These are phyloP conservation scores for Globisporangium canariense DNA, from an alignment of 352 stramenopile species.

Conservation along the genomic window DNA sequence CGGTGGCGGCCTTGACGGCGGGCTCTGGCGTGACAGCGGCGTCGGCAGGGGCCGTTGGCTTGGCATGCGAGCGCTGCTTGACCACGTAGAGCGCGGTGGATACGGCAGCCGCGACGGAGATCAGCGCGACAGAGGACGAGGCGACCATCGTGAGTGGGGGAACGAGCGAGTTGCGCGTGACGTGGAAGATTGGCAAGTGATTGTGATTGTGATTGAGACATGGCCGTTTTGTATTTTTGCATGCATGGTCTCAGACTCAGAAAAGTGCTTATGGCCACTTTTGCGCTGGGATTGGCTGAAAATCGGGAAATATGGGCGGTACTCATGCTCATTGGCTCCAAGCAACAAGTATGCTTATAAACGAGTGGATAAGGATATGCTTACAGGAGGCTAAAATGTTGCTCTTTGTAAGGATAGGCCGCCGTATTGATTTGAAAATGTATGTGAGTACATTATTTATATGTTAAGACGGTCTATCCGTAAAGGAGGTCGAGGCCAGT, in stretches of 20 bases:
- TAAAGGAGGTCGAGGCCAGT: neutral
- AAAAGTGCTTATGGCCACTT: conserved; percentile 13
- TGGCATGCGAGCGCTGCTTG: conserved; percentile 25
- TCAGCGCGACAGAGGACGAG: conserved; percentile 21
- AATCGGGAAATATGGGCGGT: neutral
- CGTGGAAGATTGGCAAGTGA: conserved; percentile 5
- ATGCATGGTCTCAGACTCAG: conserved; percentile 4
- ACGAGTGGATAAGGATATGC: too few relatives aligned
- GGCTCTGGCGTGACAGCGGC: conserved; percentile 16
- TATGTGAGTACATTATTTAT: too few relatives aligned
- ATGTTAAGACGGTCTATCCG: too few relatives aligned
- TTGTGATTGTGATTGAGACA: neutral
- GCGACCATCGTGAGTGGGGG: conserved; percentile 18
- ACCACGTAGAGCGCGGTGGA: conserved; percentile 34
- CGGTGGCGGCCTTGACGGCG: conserved; percentile 19
- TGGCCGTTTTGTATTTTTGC: too few relatives aligned
- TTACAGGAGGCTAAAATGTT: too few relatives aligned
- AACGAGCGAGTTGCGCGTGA: neutral
- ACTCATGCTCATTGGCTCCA: neutral
- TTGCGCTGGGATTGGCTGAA: neutral
- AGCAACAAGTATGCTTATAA: too few relatives aligned
- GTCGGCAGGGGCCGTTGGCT: conserved; percentile 6
- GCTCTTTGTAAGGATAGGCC: too few relatives aligned
- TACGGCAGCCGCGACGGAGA: conserved; percentile 32
- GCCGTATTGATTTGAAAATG: too few relatives aligned